Evolutionary conservation across 306 rosid genomes (phyloP).

Genomic region (Begonia loranthoides): DNA sequence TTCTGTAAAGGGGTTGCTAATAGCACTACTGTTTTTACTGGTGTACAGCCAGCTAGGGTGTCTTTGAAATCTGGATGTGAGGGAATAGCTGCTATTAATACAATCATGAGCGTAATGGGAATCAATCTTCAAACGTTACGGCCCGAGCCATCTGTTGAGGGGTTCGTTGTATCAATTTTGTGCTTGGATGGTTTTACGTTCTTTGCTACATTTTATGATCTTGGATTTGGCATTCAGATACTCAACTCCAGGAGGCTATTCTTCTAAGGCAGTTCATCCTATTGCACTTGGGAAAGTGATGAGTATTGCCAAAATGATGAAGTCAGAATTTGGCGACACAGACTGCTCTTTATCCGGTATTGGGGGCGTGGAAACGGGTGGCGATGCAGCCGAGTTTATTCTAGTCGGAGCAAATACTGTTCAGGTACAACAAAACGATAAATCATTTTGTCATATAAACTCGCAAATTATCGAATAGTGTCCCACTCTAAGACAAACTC

Average conservation of each 20-base stretch:
- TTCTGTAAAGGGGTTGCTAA: no score
- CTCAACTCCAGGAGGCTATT: constrained; percentile 98
- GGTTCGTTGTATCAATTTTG: constrained; percentile 34
- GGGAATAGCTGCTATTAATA: constrained; percentile 84
- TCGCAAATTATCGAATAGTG: no score
- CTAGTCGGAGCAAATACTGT: constrained; percentile 92
- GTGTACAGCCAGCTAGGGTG: constrained; percentile 65
- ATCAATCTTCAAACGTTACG: constrained; percentile 74
- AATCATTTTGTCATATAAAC: no score
- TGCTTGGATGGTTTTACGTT: constrained; percentile 10
- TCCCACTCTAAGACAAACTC: no score
- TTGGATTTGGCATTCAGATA: constrained; percentile 41
- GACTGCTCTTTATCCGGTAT: constrained; percentile 69
- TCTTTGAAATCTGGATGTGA: constrained; percentile 75
- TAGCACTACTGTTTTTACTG: no score
- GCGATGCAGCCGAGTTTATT: constrained; percentile 91
- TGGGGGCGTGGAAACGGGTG: constrained; percentile 91
- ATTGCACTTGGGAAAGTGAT: constrained; percentile 94
- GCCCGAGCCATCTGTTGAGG: constrained; percentile 98
- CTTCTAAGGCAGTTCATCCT: constrained; percentile 94
- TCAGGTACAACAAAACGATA: constrained; percentile 43
- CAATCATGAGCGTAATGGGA: constrained; percentile 99
- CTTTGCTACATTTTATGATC: constrained; percentile 10
- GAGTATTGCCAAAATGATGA: constrained; percentile 86
- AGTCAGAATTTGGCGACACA: constrained; percentile 50